Percentiles rank a stretch among this genome's conserved stretches.
These are phyloP conservation scores for Phalaenopsis hybrid DNA, from an alignment of 116 monocot genomes.

Conservation along the genomic window DNA sequence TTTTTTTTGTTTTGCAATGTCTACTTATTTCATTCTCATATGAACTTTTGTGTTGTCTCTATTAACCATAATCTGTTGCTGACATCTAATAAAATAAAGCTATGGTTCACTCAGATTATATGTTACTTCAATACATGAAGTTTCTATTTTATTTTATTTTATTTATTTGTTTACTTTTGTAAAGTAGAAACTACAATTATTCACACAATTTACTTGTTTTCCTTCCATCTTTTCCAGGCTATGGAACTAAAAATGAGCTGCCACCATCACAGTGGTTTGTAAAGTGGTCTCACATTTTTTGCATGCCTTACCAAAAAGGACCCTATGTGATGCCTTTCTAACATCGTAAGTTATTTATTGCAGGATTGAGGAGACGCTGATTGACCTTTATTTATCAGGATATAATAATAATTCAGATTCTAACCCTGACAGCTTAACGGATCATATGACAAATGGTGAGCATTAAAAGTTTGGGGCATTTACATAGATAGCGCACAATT, in stretches of 20 bases:
- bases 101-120: background rate
- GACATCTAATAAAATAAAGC: background rate
- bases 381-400: slow-evolving; percentile 67
- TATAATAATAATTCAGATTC: slow-evolving; percentile 27
- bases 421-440: slow-evolving; percentile 16
- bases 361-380: slow-evolving; percentile 90
- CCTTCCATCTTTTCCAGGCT: background rate
- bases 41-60: background rate
- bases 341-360: slow-evolving; percentile 9
- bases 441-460: slow-evolving; percentile 22
- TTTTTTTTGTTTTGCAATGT: background rate
- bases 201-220: no score
- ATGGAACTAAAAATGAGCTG: slow-evolving; percentile 23
- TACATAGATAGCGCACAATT: no score
- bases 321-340: background rate
- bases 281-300: background rate
- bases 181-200: background rate
- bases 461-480: background rate
- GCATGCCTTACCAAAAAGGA: background rate
- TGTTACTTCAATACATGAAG: background rate
- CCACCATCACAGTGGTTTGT: slow-evolving; percentile 75
- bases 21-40: background rate
- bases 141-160: background rate
- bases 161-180: background rate
- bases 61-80: background rate